Evolutionary conservation across 176 grass and related monocot species (phyloP).

Genomic region (Eleusine indica): DNA sequence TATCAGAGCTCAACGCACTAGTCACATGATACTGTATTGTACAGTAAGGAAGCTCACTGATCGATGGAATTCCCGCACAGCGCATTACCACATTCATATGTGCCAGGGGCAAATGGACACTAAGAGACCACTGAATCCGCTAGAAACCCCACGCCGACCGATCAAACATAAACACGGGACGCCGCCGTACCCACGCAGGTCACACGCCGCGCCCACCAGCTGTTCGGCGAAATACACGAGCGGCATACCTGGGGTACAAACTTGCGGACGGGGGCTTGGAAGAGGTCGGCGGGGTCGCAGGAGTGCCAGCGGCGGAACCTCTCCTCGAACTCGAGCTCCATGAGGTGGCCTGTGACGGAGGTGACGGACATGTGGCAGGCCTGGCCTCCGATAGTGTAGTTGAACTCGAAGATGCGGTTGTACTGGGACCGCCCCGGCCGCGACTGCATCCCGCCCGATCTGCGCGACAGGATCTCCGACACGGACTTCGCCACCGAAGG

Average conservation of each 20-base stretch:
- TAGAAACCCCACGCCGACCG: background rate
- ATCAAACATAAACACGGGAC: background rate
- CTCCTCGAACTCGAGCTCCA: slow-evolving; percentile 96
- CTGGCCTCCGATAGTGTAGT: slow-evolving; percentile 57
- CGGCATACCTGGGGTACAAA: slow-evolving; percentile 66
- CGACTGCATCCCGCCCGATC: slow-evolving; percentile 60
- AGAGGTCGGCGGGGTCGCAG: slow-evolving; percentile 84
- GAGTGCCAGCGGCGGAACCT: slow-evolving; percentile 87
- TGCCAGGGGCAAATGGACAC: background rate
- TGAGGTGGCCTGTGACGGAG: slow-evolving; percentile 96
- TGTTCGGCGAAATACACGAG: slow-evolving; percentile 32
- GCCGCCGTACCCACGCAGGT: background rate
- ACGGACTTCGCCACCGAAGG: slow-evolving; percentile 91
- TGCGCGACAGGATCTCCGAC: slow-evolving; percentile 79
- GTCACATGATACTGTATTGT: background rate
- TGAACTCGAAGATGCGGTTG: slow-evolving; percentile 95
- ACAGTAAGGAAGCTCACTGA: background rate
- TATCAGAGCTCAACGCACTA: background rate
- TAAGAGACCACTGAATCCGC: background rate
- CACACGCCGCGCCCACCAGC: background rate
- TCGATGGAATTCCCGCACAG: background rate
- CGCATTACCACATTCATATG: background rate
- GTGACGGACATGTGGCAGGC: slow-evolving; percentile 82
- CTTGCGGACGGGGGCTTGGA: slow-evolving; percentile 83
- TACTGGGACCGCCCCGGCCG: slow-evolving; percentile 73